Evolutionary conservation across 495 filamentous ascomycete genomes (phyloP).

Genomic region (Aspergillus hancockii): DNA sequence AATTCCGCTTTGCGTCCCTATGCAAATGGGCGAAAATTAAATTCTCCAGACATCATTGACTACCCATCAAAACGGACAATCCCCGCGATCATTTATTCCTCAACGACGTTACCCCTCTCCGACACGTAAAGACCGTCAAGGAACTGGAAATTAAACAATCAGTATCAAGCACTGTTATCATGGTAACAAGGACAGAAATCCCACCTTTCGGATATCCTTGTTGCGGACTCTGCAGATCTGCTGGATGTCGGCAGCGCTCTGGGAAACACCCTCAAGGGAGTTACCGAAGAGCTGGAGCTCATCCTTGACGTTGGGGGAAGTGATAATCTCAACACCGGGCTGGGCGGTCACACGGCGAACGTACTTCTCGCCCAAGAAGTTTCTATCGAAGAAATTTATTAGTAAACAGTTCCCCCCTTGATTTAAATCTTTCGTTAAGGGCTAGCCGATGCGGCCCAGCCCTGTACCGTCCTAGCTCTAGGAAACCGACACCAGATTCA

Average conservation of each 20-base stretch:
- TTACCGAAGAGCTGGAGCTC: conserved; percentile 91
- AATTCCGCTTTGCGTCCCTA: conserved; percentile 48
- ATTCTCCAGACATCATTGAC: conserved; percentile 45
- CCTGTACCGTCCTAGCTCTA: not conserved
- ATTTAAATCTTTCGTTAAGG: not conserved
- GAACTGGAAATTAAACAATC: conserved; percentile 71
- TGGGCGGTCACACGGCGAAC: conserved; percentile 88
- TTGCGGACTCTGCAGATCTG: conserved; percentile 98
- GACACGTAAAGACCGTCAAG: conserved; percentile 99
- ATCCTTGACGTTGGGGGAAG: conserved; percentile 92
- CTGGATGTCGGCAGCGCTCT: conserved; percentile 98
- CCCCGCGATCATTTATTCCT: conserved; percentile 54
- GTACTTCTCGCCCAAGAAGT: conserved; percentile 99
- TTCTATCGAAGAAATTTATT: conserved; percentile 54
- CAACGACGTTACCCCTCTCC: conserved; percentile 90
- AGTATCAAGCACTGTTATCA: conserved; percentile 28
- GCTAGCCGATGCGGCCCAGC: not conserved
- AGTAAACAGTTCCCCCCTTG: conserved; percentile 13
- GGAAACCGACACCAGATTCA: not conserved
- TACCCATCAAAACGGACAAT: conserved; percentile 37
- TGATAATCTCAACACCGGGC: conserved; percentile 83
- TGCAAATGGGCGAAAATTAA: conserved; percentile 50
- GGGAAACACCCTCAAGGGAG: conserved; percentile 93
- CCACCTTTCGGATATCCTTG: conserved; percentile 99
- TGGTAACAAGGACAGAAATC: conserved; percentile 14